Evolutionary conservation across 345 rosid species (phyloP).

Genomic region (Acer campestre): DNA sequence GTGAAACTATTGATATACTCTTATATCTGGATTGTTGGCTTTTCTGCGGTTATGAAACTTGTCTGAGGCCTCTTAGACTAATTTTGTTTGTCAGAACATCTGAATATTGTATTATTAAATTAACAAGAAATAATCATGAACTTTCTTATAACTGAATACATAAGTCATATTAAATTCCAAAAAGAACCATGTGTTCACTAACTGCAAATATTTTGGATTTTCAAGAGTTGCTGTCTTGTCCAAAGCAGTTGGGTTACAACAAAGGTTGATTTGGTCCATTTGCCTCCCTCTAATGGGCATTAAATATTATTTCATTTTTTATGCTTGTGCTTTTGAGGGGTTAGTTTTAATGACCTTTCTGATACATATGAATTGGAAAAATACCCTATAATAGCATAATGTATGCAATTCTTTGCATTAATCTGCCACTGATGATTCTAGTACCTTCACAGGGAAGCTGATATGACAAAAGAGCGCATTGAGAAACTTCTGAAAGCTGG

Average conservation of each 20-base stretch:
- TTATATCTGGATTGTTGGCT: neutral
- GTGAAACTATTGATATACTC: neutral
- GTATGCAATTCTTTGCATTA: neutral
- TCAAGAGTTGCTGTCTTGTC: conserved; percentile 1
- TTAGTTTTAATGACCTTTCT: neutral
- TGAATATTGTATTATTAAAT: neutral
- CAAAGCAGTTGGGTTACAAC: neutral
- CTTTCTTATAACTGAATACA: neutral
- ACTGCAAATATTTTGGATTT: neutral
- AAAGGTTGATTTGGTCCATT: neutral
- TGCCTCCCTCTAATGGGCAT: neutral
- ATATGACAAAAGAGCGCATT: conserved; percentile 95
- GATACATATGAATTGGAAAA: neutral
- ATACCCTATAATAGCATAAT: neutral
- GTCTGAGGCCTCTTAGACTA: neutral
- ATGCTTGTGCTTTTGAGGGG: neutral
- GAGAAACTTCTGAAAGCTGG: conserved; percentile 93
- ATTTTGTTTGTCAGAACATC: neutral
- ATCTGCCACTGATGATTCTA: conserved; percentile 16
- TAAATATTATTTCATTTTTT: neutral
- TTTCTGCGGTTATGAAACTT: neutral
- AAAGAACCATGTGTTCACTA: neutral
- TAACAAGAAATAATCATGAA: neutral
- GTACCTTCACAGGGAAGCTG: conserved; percentile 74
- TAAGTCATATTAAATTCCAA: neutral